A percentile compares a stretch with the other conserved stretches of the same genome.
Evolutionary conservation across 1,139 yeast genomes (phyloP).

Genomic region (Protomyces inundatus): DNA sequence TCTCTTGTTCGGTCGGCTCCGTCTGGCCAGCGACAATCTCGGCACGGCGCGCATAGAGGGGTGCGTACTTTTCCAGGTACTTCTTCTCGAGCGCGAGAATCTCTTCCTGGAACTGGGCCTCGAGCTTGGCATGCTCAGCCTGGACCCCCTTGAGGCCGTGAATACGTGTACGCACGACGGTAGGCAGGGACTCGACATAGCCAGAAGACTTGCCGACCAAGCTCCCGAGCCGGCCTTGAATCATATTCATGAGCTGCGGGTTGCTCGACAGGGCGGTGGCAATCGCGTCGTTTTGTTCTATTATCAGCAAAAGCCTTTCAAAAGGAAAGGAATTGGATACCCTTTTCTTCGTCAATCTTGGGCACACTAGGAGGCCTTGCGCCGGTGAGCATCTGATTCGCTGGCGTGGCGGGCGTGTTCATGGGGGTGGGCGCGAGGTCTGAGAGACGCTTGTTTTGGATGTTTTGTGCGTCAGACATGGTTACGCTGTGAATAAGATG

Average conservation of each 20-base stretch:
- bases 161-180: constrained; percentile 66
- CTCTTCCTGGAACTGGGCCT: constrained; percentile 87
- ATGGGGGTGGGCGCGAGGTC: constrained; percentile 98
- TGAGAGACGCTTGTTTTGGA: constrained; percentile 55
- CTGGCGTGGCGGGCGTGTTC: constrained; percentile 90
- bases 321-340: constrained; percentile 22
- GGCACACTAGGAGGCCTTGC: constrained; percentile 66
- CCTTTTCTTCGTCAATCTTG: constrained; percentile 66
- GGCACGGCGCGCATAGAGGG: constrained; percentile 70
- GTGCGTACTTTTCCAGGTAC: constrained; percentile 66
- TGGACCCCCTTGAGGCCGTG: constrained; percentile 82
- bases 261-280: constrained; percentile 57
- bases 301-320: not conserved
- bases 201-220: constrained; percentile 85
- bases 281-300: constrained; percentile 18
- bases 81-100: constrained; percentile 79
- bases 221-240: constrained; percentile 81
- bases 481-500: not conserved
- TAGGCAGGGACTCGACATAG: constrained; percentile 73
- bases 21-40: constrained; percentile 62
- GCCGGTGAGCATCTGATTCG: constrained; percentile 62
- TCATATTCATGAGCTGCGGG: constrained; percentile 75
- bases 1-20: constrained; percentile 75
- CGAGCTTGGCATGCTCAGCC: constrained; percentile 71
- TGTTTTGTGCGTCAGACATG: constrained; percentile 33